These are phyloP conservation scores for Betula pendula DNA, from an alignment of 306 rosid genomes.

Conservation along the genomic window DNA sequence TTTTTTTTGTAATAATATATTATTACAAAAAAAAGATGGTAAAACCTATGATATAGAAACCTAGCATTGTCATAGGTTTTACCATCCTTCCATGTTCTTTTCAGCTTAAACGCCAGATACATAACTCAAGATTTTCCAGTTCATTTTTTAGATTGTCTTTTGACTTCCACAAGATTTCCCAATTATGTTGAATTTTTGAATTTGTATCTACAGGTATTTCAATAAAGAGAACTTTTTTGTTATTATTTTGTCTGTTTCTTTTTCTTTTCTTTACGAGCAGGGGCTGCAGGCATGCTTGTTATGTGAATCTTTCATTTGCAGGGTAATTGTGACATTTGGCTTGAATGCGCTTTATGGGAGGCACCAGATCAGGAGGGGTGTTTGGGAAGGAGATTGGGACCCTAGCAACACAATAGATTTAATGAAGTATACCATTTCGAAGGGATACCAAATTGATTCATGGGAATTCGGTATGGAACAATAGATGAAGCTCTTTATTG, in stretches of 20 bases:
- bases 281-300: conserved; percentile 12
- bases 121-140: neutral
- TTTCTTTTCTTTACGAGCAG: neutral
- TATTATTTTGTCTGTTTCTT: neutral
- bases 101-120: neutral
- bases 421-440: conserved; percentile 68
- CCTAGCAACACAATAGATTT: conserved; percentile 60
- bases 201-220: neutral
- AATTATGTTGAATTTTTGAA: neutral
- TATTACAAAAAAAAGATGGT: no score
- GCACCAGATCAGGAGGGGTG: conserved; percentile 36
- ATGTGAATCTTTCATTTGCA: conserved; percentile 39
- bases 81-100: neutral
- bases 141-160: neutral
- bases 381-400: conserved; percentile 95
- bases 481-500: conserved; percentile 22
- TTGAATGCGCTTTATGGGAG: conserved; percentile 92
- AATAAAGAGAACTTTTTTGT: neutral
- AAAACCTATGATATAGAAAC: no score
- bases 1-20: no score
- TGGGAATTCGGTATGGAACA: conserved; percentile 88
- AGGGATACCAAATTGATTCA: conserved; percentile 73
- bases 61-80: neutral
- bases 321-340: conserved; percentile 79
- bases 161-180: neutral